Conservation (phyloP, 2,329 filamentous ascomycete species). For the Colletotrichum lupini region DNA sequence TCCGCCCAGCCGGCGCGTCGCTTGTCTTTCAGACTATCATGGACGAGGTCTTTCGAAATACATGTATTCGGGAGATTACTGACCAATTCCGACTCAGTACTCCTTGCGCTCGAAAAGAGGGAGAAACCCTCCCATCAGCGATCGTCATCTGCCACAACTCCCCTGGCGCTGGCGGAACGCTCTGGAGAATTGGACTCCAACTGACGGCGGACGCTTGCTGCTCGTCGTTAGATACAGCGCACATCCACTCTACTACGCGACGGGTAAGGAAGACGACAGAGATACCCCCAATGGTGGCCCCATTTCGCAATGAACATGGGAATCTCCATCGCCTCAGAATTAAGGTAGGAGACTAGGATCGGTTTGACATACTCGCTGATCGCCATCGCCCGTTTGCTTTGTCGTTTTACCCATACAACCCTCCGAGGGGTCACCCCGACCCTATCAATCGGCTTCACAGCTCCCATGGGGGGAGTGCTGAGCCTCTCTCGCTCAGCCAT, state of each 20-base stretch:
- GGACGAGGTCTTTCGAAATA: not conserved
- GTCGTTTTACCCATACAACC: slow-evolving; percentile 19
- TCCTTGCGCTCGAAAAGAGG: not conserved
- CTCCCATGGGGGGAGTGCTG: not conserved
- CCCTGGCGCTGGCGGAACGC: not conserved
- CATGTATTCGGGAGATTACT: not conserved
- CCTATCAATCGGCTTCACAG: not conserved
- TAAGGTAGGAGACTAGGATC: slow-evolving; percentile 31
- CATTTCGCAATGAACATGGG: not conserved
- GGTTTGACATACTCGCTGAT: slow-evolving; percentile 15
- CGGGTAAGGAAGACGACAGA: not conserved
- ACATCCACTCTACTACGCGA: not conserved
- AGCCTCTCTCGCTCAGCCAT: not conserved
- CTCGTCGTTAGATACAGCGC: slow-evolving; percentile 6
- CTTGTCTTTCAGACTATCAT: not conserved
- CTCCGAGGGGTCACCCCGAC: slow-evolving; percentile 13
- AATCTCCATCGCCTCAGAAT: slow-evolving; percentile 9
- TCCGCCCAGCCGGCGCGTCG: not conserved
- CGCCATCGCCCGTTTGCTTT: slow-evolving; percentile 15
- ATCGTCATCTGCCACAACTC: not conserved
- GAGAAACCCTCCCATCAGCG: not conserved
- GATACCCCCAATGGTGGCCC: not conserved
- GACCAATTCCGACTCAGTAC: not conserved
- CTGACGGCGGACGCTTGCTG: not conserved
- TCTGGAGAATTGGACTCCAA: not conserved